These are phyloP conservation scores for Pyrrhoderma noxium DNA, from an alignment of 1,284 basidiomycete genomes.

Conservation along the genomic window DNA sequence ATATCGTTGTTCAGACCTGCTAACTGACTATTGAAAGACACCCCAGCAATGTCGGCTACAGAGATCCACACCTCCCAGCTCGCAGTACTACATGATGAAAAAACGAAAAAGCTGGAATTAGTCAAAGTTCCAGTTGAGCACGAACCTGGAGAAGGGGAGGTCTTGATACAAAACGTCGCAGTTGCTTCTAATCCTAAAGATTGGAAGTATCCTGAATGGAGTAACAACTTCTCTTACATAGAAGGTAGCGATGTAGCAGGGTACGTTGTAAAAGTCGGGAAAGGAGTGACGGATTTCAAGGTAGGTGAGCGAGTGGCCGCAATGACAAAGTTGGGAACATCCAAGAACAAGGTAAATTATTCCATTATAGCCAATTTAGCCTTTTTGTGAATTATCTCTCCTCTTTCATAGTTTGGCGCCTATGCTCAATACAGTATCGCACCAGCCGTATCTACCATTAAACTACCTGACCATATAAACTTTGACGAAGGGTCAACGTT, in stretches of 20 bases:
- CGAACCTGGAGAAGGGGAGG: conserved; percentile 21
- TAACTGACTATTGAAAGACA: too few species aligned
- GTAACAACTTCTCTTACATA: conserved; percentile 14
- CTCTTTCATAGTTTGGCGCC: conserved; percentile 7
- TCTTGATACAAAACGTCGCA: conserved; percentile 28
- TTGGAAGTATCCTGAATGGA: conserved; percentile 23
- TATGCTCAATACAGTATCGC: conserved; percentile 13
- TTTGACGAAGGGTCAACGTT: too few species aligned
- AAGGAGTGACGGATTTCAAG: conserved; percentile 18
- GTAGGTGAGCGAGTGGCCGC: conserved; percentile 21
- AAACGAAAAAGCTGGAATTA: not conserved
- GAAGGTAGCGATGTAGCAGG: conserved; percentile 19
- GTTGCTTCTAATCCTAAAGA: conserved; percentile 30
- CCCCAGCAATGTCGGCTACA: too few species aligned
- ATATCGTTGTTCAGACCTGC: too few species aligned
- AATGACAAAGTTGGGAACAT: conserved; percentile 22
- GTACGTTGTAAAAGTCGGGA: conserved; percentile 15
- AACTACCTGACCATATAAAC: too few species aligned
- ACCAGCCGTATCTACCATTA: too few species aligned
- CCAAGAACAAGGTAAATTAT: conserved; percentile 8
- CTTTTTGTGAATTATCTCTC: not conserved
- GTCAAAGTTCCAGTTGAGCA: conserved; percentile 18
- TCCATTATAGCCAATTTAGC: not conserved
- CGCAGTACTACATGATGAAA: conserved; percentile 6
- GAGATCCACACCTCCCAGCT: conserved; percentile 6